Evolutionary conservation across 129 eudicot genomes (phyloP).

Genomic region (Tanacetum coccineum): DNA sequence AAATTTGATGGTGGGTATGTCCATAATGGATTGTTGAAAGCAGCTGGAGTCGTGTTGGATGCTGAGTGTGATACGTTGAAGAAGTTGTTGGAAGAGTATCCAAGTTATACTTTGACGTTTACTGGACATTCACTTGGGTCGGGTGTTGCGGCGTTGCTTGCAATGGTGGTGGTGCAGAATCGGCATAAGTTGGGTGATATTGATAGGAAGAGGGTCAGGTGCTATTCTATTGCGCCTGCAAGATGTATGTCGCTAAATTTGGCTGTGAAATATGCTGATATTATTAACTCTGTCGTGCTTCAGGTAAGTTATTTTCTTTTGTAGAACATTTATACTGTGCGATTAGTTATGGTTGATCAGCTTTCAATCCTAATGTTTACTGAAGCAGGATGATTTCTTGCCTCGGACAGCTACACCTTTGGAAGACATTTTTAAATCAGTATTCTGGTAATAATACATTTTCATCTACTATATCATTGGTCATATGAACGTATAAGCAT

Average conservation of each 20-base stretch:
- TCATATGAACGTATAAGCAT: neutral
- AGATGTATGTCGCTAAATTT: constrained; percentile 85
- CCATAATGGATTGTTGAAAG: constrained; percentile 82
- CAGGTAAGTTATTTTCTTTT: constrained; percentile 58
- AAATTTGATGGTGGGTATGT: constrained; percentile 97
- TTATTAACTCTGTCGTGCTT: constrained; percentile 81
- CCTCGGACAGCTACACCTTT: constrained; percentile 99
- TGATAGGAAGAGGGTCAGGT: constrained; percentile 70
- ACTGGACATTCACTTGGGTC: constrained; percentile 96
- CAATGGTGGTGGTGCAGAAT: constrained; percentile 75
- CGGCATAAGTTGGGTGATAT: constrained; percentile 59
- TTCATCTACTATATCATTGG: neutral
- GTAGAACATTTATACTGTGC: constrained; percentile 2
- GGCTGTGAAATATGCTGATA: constrained; percentile 95
- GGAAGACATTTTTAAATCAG: constrained; percentile 96
- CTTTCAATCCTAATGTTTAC: constrained; percentile 1
- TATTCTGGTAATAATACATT: constrained; percentile 64
- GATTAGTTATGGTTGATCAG: neutral
- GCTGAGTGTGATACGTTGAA: constrained; percentile 54
- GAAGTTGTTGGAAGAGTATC: constrained; percentile 59
- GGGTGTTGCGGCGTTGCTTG: constrained; percentile 83
- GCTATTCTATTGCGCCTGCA: constrained; percentile 93
- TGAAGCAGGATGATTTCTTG: constrained; percentile 92
- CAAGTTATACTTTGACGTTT: constrained; percentile 66
- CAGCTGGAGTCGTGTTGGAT: constrained; percentile 75